phyloP scores from a whole-genome alignment of 139 green algal genomes.

The Prasinococcaceae sp. region DNA sequence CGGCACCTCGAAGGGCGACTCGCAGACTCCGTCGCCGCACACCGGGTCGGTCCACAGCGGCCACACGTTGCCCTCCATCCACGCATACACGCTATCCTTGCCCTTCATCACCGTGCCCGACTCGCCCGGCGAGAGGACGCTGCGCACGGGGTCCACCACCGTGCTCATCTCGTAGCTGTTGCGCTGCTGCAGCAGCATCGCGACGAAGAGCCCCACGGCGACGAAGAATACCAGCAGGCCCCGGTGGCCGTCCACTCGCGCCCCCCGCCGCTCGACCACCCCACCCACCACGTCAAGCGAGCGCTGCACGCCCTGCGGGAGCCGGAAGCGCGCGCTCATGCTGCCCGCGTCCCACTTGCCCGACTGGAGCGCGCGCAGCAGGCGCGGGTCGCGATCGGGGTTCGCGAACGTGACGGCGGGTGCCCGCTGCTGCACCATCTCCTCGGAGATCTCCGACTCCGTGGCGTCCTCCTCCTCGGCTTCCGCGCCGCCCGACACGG shows the following conservation, averaged over 20 bases:
- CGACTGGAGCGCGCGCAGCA: too few relatives aligned
- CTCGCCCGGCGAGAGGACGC: neutral
- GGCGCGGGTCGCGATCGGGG: too few relatives aligned
- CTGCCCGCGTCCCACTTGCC: too few relatives aligned
- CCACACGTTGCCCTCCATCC: constrained; percentile 21
- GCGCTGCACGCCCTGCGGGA: too few relatives aligned
- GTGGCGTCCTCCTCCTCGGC: too few relatives aligned
- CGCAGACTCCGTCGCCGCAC: constrained; percentile 67
- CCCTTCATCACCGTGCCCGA: neutral
- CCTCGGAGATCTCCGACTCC: too few relatives aligned
- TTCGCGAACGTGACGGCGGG: too few relatives aligned
- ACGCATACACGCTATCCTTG: neutral
- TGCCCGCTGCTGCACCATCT: too few relatives aligned
- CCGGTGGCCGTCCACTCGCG: constrained; percentile 46
- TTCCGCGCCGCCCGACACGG: too few relatives aligned
- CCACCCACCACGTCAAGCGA: too few relatives aligned
- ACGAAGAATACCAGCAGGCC: constrained; percentile 49
- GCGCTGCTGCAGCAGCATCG: constrained; percentile 50
- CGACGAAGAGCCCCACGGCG: constrained; percentile 50
- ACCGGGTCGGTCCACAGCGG: constrained; percentile 55
- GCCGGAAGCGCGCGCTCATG: too few relatives aligned
- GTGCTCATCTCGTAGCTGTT: constrained; percentile 39
- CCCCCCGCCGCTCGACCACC: too few relatives aligned
- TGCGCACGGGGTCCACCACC: constrained; percentile 12
- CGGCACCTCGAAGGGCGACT: constrained; percentile 62